Base-by-base conservation (phyloP, 306 rosid genomes). In the Pachyrhizus erosus region DNA sequence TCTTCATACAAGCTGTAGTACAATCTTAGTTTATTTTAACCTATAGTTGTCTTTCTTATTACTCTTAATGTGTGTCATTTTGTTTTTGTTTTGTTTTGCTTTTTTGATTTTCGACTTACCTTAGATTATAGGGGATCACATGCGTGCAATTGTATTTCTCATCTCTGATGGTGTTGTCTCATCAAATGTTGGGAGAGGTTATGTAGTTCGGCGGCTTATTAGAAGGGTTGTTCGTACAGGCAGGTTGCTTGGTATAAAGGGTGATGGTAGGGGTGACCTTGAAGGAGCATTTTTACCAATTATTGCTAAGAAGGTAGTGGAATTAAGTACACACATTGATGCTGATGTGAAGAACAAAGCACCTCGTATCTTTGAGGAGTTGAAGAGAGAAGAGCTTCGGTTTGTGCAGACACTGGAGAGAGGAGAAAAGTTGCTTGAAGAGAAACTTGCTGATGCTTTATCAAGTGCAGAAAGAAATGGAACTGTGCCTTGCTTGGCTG, bases 91-190 rank as follows among this genome's bases (percentile, higher is more conserved):
- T 72, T 11, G 43, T 18, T 62, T 82, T 23, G 14, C 7, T 13
- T 13, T 43, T 9, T 33, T 10, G 0, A 51, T 71, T 75, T 29
- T 54, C 40, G 24, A 74, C 73, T 67, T 82, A 48, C 27, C 71
- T 52, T 87, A 95, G 99, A 92, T 95, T 77, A 84, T 95, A 80
- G 99, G 99, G 72, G 99, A 93, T 84, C 99, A 93, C 87, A 73
- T 92, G 94, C 99, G 99, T 87, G 98, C 99, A 52, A 78, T 93
- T 89, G 99, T 95, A 4, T 93, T 89, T 89, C 95, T 95, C 83
- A 89, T 95, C 87, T 90, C 97, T 24, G 98, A 93, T 61, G 98
- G 98, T 15, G 97, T 93, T 70, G 89, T 86, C 80, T 97, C 97
- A 69, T 95, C 98, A 75, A 95, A 95, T 82, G 93, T 91, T 81